Evolutionary conservation across 305 asterid genomes (phyloP).

Genomic region (Fraxinus xanthoxyloides): DNA sequence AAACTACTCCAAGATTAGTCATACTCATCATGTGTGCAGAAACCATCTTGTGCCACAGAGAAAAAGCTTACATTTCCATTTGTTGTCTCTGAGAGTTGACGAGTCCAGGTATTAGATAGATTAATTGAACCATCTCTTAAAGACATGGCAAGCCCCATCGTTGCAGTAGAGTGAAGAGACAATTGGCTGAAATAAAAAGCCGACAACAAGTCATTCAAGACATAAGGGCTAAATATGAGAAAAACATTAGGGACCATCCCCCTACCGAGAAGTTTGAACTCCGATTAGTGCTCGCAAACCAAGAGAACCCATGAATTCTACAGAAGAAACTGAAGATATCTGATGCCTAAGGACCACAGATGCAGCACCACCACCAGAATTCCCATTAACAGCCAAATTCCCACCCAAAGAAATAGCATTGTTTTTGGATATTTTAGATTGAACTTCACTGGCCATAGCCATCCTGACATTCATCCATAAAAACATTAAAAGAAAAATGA

Average conservation of each 20-base stretch:
- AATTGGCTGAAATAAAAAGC: conserved; percentile 41
- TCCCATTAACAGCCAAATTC: conserved; percentile 64
- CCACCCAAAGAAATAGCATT: conserved; percentile 75
- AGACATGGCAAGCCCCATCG: conserved; percentile 77
- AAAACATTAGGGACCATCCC: conserved; percentile 16
- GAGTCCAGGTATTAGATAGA: conserved; percentile 88
- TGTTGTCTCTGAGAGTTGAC: conserved; percentile 76
- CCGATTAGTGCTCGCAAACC: conserved; percentile 84
- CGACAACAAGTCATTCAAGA: conserved; percentile 32
- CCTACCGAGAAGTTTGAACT: conserved; percentile 79
- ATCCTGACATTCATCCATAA: conserved; percentile 54
- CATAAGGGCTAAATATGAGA: conserved; percentile 17
- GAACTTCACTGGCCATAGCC: conserved; percentile 90
- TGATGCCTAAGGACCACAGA: conserved; percentile 71
- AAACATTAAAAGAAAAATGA: conserved; percentile 25
- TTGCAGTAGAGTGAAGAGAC: conserved; percentile 77
- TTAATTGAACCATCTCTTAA: conserved; percentile 85
- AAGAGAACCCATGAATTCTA: conserved; percentile 74
- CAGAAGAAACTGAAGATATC: conserved; percentile 64
- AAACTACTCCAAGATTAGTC: conserved; percentile 13
- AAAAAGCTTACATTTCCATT: conserved; percentile 63
- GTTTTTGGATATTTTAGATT: conserved; percentile 70
- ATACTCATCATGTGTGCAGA: neutral
- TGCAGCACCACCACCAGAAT: conserved; percentile 83
- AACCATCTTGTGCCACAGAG: conserved; percentile 9